Evolutionary conservation across 164 flowering plant genomes (phyloP).

Genomic region (Kingdonia uniflora): DNA sequence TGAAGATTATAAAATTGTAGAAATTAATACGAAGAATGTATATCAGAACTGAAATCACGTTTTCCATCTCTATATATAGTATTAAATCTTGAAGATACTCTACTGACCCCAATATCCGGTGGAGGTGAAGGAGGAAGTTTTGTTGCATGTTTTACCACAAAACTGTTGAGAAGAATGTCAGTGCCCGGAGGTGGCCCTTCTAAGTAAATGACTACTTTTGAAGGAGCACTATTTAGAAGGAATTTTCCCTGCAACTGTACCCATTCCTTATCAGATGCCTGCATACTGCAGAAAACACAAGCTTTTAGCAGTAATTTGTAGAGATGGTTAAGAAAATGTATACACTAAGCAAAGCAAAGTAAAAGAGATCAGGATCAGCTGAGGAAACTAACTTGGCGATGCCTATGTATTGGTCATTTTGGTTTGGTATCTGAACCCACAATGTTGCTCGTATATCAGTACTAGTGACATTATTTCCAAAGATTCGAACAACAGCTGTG

Average conservation of each 20-base stretch:
- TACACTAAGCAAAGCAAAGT: neutral
- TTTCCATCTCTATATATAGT: too few species aligned
- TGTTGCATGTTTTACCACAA: conserved; percentile 66
- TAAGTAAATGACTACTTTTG: conserved; percentile 54
- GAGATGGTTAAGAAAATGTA: neutral
- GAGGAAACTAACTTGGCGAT: conserved; percentile 51
- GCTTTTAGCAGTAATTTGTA: conserved; percentile 6
- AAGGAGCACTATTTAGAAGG: conserved; percentile 67
- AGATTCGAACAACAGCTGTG: conserved; percentile 61
- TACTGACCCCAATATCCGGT: conserved; percentile 65
- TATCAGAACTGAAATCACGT: too few species aligned
- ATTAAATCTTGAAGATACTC: neutral
- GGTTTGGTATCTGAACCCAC: conserved; percentile 64
- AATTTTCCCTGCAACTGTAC: conserved; percentile 73
- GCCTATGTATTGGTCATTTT: conserved; percentile 74
- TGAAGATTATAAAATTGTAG: too few species aligned
- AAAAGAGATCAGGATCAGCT: neutral
- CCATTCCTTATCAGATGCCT: conserved; percentile 93
- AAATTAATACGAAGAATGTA: neutral
- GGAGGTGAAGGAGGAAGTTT: conserved; percentile 69
- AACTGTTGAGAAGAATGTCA: conserved; percentile 80
- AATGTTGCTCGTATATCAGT: conserved; percentile 63
- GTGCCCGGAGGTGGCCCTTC: conserved; percentile 98
- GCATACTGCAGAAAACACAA: conserved; percentile 33
- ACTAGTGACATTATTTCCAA: conserved; percentile 46